Evolutionary conservation across 148 eudicot genomes (phyloP).

Genomic region (Rhododendron simsii): DNA sequence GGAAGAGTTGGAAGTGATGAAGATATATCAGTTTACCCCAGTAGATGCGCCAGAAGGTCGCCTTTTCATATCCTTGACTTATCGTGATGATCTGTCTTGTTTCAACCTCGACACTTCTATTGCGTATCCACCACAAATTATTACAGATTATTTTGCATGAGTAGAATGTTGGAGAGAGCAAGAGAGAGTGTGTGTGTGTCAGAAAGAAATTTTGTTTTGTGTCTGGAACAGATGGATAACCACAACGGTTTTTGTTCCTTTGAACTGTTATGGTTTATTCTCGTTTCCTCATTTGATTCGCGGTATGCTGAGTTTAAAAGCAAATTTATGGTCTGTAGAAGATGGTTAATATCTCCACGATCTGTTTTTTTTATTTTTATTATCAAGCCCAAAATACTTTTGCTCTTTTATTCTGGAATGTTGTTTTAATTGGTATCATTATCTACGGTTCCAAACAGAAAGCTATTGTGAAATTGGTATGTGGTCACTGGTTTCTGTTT

Average conservation of each 20-base stretch:
- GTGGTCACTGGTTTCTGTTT: too few species aligned
- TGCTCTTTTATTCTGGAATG: too few species aligned
- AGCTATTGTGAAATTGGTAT: too few species aligned
- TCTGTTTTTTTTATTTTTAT: too few species aligned
- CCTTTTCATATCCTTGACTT: constrained; percentile 66
- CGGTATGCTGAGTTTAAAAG: too few species aligned
- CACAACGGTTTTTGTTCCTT: background rate
- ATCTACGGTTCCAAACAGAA: too few species aligned
- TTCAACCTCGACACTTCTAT: constrained; percentile 61
- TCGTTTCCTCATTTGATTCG: too few species aligned
- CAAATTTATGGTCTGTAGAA: too few species aligned
- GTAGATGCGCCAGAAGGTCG: constrained; percentile 79
- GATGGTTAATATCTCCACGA: too few species aligned
- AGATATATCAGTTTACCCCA: constrained; percentile 55
- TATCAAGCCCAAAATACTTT: too few species aligned
- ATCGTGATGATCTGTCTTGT: constrained; percentile 60
- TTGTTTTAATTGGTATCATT: too few species aligned
- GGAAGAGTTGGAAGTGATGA: constrained; percentile 66
- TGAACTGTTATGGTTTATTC: background rate
- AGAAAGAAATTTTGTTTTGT: background rate
- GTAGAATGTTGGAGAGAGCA: background rate
- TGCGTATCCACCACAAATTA: constrained; percentile 73
- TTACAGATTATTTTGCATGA: constrained; percentile 70
- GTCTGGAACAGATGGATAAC: background rate
- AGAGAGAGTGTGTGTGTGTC: background rate